Evolutionary conservation across 2,329 filamentous ascomycete species (phyloP), one percentile per base, ranked within the genome.

Genomic region (Shiraia bambusicola): DNA sequence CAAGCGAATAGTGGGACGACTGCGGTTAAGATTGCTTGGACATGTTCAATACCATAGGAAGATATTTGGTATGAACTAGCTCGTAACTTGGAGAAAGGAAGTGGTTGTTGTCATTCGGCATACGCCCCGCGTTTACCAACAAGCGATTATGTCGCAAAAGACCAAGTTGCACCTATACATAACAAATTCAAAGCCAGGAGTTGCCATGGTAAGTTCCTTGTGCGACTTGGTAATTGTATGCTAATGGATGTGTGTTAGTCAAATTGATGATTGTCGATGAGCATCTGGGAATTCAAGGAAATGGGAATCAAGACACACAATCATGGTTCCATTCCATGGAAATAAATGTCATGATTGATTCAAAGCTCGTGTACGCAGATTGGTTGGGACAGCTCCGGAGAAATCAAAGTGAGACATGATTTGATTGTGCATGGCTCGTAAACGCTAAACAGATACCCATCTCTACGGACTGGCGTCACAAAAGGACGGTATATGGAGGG

Each of bases 231-330:
- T n/a, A 13, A 7, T 22, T 19, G 19, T 2, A 11, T 22, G 4
- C 16, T 33, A n/a, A 24, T n/a, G 19, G n/a, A n/a, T n/a, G 7
- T 6, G 30, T 3, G 19, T n/a, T 8, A 43, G 44, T 90, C 61
- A 92, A 92, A 63, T 72, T 92, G 2, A 78, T 91, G 72, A 84
- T 91, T 29, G 82, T 81, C 1, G 87, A 92, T 61, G 79, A 78
- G 30, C 70, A 71, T 15, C 76, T 92, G 26, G 86, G 79, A 2
- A 82, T 91, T 26, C 79, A 86, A 64, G 87, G 87, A 3, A 87
- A 81, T 50, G 87, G 86, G 0, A 92, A 91, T 58, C 84, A 90
- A 62, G 87, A 92, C 54, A 90, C 87, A 2, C 87, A 92, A 66
- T 82, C 78, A 14, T 91, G 86, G 82, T 90, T 78, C 52, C 87